A percentile compares a stretch with the other conserved stretches of the same genome.
Conservation (phyloP, 1,139 yeast species). For the Zhuliangozyma parablackwelliae region DNA sequence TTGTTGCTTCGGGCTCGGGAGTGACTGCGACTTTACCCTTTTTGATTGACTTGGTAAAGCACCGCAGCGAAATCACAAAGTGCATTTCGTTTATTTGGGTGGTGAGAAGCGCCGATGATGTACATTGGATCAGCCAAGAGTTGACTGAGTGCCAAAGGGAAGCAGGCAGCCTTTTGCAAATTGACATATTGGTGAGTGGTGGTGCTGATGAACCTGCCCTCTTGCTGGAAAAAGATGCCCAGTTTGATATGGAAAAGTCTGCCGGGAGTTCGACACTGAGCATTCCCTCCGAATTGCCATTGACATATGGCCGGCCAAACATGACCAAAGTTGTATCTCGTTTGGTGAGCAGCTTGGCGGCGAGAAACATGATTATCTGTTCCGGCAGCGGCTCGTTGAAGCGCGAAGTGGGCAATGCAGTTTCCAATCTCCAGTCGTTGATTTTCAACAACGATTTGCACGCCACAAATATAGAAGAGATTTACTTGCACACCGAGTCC, state of each 20-base stretch:
- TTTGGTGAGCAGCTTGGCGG: constrained; percentile 20
- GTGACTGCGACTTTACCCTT: constrained; percentile 53
- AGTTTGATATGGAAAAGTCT: constrained; percentile 12
- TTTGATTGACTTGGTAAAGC: constrained; percentile 15
- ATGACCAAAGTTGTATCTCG: constrained; percentile 16
- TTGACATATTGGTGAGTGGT: constrained; percentile 23
- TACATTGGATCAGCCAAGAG: constrained; percentile 47
- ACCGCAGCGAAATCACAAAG: constrained; percentile 14
- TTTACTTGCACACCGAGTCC: constrained; percentile 54
- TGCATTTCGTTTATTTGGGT: constrained; percentile 49
- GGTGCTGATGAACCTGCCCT: not conserved
- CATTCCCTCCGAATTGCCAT: constrained; percentile 10
- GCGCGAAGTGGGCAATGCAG: constrained; percentile 37
- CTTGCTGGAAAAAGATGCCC: not conserved
- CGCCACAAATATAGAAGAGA: constrained; percentile 36
- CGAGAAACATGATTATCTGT: constrained; percentile 43
- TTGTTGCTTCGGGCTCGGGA: constrained; percentile 52
- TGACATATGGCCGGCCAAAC: constrained; percentile 33
- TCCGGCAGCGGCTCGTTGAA: constrained; percentile 51
- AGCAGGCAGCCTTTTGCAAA: constrained; percentile 21
- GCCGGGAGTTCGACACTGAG: constrained; percentile 6
- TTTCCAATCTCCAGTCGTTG: constrained; percentile 33
- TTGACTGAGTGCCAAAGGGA: constrained; percentile 23
- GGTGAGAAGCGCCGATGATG: constrained; percentile 28
- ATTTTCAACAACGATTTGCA: constrained; percentile 28